Conservation (phyloP, 441 rosid species). For the Erodium moschatum region DNA sequence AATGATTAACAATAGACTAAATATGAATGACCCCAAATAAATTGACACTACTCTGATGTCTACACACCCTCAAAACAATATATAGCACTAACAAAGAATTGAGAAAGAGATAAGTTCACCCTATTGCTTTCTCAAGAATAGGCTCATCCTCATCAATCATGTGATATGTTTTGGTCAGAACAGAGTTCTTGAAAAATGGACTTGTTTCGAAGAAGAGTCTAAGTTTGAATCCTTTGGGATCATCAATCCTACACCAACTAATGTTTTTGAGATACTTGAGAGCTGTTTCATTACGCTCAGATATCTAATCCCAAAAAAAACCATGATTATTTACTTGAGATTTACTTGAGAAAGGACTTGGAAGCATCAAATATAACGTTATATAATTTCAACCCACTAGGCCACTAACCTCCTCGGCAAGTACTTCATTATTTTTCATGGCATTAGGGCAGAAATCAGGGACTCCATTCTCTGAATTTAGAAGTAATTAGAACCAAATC, state of each 20-base stretch:
- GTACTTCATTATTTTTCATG: constrained; percentile 32
- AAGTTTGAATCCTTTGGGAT: constrained; percentile 85
- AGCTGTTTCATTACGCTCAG: constrained; percentile 83
- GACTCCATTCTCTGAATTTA: constrained; percentile 65
- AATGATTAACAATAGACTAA: too few relatives aligned
- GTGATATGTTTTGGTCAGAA: constrained; percentile 77
- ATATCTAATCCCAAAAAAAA: constrained; percentile 37
- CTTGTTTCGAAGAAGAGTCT: constrained; percentile 70
- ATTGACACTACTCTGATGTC: too few relatives aligned
- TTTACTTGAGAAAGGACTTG: not conserved
- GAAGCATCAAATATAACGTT: not conserved
- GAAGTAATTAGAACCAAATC: too few relatives aligned
- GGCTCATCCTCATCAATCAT: constrained; percentile 93
- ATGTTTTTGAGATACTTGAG: constrained; percentile 68
- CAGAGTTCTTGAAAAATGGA: constrained; percentile 68
- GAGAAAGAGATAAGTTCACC: constrained; percentile 31
- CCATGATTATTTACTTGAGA: not conserved
- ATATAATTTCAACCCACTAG: constrained; percentile 9
- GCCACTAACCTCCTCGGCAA: constrained; percentile 61
- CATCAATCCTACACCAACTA: constrained; percentile 62
- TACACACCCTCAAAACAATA: not conserved
- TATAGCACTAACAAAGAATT: not conserved
- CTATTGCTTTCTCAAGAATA: constrained; percentile 77
- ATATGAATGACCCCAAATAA: too few relatives aligned
- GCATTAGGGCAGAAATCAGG: constrained; percentile 71